Evolutionary conservation across 2,329 filamentous ascomycete species (phyloP).

Genomic region (Epichloe scottii): DNA sequence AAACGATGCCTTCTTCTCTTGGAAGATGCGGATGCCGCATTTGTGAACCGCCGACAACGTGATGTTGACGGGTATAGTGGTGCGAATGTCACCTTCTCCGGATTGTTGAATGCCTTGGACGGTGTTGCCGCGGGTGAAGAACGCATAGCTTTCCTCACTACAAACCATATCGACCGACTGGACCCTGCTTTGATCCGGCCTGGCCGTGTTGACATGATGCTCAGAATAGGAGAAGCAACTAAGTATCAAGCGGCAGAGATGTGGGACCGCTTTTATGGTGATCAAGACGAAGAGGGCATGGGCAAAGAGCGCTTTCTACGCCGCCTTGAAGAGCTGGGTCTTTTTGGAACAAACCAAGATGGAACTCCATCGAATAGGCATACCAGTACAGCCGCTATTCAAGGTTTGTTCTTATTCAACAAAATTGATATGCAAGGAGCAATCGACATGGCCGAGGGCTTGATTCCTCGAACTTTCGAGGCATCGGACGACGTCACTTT

Average conservation of each 20-base stretch:
- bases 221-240: conserved; percentile 79
- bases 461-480: conserved; percentile 47
- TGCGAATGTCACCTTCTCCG: conserved; percentile 87
- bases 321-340: conserved; percentile 54
- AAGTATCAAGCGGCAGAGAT: conserved; percentile 72
- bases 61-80: conserved; percentile 77
- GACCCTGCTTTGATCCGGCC: conserved; percentile 84
- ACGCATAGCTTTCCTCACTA: conserved; percentile 84
- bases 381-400: conserved; percentile 82
- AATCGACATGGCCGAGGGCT: conserved; percentile 61
- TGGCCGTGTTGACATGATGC: conserved; percentile 85
- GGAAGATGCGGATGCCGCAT: conserved; percentile 87
- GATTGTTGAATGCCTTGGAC: conserved; percentile 73
- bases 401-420: conserved; percentile 90
- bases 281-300: conserved; percentile 53
- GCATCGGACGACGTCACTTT: conserved; percentile 20
- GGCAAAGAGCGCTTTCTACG: conserved; percentile 58
- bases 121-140: conserved; percentile 93
- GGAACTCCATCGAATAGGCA: conserved; percentile 32
- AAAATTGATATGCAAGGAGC: conserved; percentile 84
- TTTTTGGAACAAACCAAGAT: conserved; percentile 49
- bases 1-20: conserved; percentile 70
- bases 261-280: conserved; percentile 92
- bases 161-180: conserved; percentile 82
- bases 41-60: conserved; percentile 64